Conservation (phyloP, 805 yeast species). For the Starmera amethionina region DNA sequence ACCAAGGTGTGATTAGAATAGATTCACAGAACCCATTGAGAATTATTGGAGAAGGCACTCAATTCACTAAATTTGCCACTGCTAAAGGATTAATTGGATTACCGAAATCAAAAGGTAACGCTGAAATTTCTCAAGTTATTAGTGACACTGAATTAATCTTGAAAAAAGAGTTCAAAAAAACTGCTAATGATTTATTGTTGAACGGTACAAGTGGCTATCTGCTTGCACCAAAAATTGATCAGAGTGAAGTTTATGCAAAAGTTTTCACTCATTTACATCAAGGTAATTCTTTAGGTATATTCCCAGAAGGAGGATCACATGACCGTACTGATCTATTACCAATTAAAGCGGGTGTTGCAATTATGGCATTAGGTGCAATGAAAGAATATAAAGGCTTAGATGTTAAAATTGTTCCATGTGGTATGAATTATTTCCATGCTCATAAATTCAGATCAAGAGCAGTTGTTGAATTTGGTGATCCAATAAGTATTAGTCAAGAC, state of each 20-base stretch:
- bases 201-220: constrained; percentile 48
- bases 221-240: constrained; percentile 78
- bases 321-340: constrained; percentile 90
- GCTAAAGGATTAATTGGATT: constrained; percentile 63
- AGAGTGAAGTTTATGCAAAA: constrained; percentile 67
- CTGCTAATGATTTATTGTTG: constrained; percentile 32
- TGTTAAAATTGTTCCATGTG: constrained; percentile 90
- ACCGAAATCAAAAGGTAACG: constrained; percentile 69
- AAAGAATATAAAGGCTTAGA: constrained; percentile 63
- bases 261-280: constrained; percentile 78
- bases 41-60: constrained; percentile 58
- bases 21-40: constrained; percentile 44
- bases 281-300: constrained; percentile 82
- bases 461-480: constrained; percentile 88
- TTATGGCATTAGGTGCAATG: constrained; percentile 96
- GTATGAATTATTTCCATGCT: constrained; percentile 94
- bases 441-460: constrained; percentile 94
- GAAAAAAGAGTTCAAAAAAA: constrained; percentile 58
- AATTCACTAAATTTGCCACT: constrained; percentile 47
- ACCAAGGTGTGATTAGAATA: constrained; percentile 54
- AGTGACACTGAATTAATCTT: constrained; percentile 65
- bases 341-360: constrained; percentile 93
- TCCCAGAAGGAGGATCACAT: constrained; percentile 98
- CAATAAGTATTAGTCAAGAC: constrained; percentile 55
- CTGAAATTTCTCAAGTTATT: constrained; percentile 55